Evolutionary conservation across 805 yeast species (phyloP).

Genomic region (Yarrowia hollandica): DNA sequence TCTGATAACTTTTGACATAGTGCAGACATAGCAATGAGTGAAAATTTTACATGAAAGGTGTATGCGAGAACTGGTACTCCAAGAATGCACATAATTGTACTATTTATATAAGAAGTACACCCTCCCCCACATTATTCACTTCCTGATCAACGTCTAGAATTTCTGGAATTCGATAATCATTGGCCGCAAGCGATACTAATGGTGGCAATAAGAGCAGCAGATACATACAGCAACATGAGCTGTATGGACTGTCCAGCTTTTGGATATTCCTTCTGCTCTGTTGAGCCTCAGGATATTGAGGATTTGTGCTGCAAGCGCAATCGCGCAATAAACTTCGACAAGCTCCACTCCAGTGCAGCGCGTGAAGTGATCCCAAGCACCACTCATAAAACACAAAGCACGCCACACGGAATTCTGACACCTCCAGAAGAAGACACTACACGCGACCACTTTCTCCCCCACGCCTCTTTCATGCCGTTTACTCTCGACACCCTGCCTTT

Average conservation of each 20-base stretch:
- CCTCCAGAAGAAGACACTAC: background rate
- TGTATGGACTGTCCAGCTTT: constrained; percentile 21
- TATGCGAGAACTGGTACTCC: no score
- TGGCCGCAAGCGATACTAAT: background rate
- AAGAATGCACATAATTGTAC: no score
- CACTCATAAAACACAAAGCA: background rate
- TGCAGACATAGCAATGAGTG: background rate
- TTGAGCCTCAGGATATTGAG: constrained; percentile 19
- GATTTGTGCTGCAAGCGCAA: constrained; percentile 13
- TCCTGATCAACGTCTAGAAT: background rate
- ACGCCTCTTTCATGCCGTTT: background rate
- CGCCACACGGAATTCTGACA: background rate
- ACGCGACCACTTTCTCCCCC: background rate
- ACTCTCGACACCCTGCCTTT: constrained; percentile 36
- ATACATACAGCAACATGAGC: background rate
- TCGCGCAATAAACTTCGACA: background rate
- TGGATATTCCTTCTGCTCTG: constrained; percentile 4
- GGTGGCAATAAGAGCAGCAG: background rate
- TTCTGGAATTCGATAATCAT: no score
- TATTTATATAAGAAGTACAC: background rate
- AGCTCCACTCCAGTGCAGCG: background rate
- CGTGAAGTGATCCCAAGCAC: background rate
- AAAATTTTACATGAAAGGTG: background rate
- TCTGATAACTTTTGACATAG: constrained; percentile 14
- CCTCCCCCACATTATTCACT: background rate